These are phyloP conservation scores for Thermochaetoides thermophila DNA, from an alignment of 495 filamentous ascomycete species.

Conservation along the genomic window DNA sequence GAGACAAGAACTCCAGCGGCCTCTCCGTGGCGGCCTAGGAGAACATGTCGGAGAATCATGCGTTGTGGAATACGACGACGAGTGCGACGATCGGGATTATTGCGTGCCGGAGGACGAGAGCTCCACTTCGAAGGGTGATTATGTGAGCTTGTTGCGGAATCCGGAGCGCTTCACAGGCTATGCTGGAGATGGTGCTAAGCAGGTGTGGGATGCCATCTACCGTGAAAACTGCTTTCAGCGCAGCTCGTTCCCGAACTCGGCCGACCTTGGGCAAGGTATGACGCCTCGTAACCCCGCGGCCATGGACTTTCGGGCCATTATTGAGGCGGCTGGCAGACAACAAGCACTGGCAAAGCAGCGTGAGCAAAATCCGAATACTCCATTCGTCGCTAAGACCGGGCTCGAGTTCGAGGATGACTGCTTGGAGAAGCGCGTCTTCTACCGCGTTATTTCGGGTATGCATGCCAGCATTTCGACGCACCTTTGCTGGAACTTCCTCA, in stretches of 20 bases:
- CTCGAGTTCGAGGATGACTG: slow-evolving; percentile 78
- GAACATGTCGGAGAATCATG: slow-evolving; percentile 86
- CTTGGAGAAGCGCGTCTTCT: slow-evolving; percentile 93
- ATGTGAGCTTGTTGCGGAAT: slow-evolving; percentile 85
- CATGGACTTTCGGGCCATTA: slow-evolving; percentile 67
- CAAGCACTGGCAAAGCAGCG: slow-evolving; percentile 37
- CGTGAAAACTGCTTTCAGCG: slow-evolving; percentile 92
- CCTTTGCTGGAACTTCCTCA: slow-evolving; percentile 90
- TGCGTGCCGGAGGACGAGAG: slow-evolving; percentile 93
- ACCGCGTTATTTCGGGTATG: slow-evolving; percentile 90
- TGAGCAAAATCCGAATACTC: slow-evolving; percentile 33
- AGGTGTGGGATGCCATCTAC: slow-evolving; percentile 95
- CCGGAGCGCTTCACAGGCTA: slow-evolving; percentile 95
- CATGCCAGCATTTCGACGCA: slow-evolving; percentile 93
- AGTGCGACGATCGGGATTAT: slow-evolving; percentile 94
- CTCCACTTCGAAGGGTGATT: slow-evolving; percentile 76
- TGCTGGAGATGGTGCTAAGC: slow-evolving; percentile 60
- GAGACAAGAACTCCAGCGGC: slow-evolving; percentile 49
- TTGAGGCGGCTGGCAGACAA: slow-evolving; percentile 57
- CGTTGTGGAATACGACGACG: slow-evolving; percentile 92
- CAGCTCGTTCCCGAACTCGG: slow-evolving; percentile 38
- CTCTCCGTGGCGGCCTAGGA: slow-evolving; percentile 70
- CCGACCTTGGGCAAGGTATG: slow-evolving; percentile 24
- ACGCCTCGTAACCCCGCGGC: slow-evolving; percentile 47
- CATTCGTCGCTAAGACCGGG: slow-evolving; percentile 35